Conservation (phyloP, 768 basidiomycete genomes). For the Candolleomyces efflorescens region DNA sequence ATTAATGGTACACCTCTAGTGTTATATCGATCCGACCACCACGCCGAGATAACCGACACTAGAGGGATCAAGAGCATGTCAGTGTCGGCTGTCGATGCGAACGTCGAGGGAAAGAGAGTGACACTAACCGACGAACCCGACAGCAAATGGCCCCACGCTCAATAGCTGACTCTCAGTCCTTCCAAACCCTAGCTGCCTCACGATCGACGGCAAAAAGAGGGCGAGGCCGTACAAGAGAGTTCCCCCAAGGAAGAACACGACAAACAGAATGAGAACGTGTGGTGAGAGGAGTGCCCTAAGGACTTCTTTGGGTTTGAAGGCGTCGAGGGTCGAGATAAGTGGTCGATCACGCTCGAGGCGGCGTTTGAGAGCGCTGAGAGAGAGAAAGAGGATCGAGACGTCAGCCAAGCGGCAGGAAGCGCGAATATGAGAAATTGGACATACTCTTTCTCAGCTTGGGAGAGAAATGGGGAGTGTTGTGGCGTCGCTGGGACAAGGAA, state of each 20-base stretch:
- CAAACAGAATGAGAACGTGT: constrained; percentile 30
- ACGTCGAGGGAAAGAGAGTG: neutral
- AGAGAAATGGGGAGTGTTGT: constrained; percentile 24
- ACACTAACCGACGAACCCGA: constrained; percentile 28
- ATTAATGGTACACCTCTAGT: constrained; percentile 22
- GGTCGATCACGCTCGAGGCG: constrained; percentile 31
- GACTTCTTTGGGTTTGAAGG: constrained; percentile 28
- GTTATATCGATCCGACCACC: constrained; percentile 22
- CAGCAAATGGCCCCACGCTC: constrained; percentile 34
- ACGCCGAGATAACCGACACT: constrained; percentile 24
- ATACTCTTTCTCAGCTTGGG: constrained; percentile 28
- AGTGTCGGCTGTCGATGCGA: neutral
- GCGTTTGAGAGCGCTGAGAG: constrained; percentile 20
- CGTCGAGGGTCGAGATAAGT: constrained; percentile 21
- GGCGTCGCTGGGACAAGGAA: constrained; percentile 33
- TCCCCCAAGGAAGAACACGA: constrained; percentile 32
- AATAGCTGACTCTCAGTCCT: constrained; percentile 28
- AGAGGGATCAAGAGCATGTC: neutral
- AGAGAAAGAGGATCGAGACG: neutral
- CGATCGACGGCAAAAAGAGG: constrained; percentile 32
- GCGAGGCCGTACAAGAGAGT: constrained; percentile 32
- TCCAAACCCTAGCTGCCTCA: constrained; percentile 32
- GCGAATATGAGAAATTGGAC: constrained; percentile 3
- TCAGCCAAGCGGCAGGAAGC: neutral
- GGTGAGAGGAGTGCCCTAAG: constrained; percentile 25